phyloP scores from a whole-genome alignment of 108 stramenopile genomes.

The Fragilaria radians region DNA sequence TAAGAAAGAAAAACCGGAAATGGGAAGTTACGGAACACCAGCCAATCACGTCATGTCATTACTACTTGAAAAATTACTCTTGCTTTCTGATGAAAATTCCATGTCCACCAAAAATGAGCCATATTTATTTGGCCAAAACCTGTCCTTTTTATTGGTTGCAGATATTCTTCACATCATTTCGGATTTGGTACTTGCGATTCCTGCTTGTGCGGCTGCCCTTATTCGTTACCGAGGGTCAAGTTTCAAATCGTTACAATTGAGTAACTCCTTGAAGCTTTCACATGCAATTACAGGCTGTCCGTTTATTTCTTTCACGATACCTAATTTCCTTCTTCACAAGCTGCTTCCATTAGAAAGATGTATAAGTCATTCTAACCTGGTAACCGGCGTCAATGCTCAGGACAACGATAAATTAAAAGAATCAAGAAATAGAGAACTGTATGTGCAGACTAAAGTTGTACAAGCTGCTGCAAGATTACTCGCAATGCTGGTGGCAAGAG shows the following conservation, averaged over 20 bases:
- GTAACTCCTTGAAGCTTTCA: conserved; percentile 10
- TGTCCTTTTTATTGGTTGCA: conserved; percentile 54
- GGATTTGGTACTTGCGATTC: conserved; percentile 86
- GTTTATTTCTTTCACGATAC: conserved; percentile 68
- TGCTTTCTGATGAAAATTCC: background rate
- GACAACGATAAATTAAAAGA: conserved; percentile 1
- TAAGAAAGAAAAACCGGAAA: conserved; percentile 9
- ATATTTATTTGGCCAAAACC: conserved; percentile 1
- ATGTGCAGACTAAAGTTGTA: conserved; percentile 36
- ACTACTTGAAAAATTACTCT: conserved; percentile 39
- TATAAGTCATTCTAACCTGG: conserved; percentile 5
- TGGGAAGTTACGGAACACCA: conserved; percentile 29
- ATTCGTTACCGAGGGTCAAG: conserved; percentile 44
- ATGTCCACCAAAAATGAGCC: background rate
- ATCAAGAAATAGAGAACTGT: conserved; percentile 14
- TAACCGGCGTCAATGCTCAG: conserved; percentile 7
- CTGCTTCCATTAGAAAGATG: conserved; percentile 73
- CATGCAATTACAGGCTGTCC: conserved; percentile 75
- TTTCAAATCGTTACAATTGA: conserved; percentile 9
- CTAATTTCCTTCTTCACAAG: conserved; percentile 80
- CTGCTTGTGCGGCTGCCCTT: conserved; percentile 81
- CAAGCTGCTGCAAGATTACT: conserved; percentile 72
- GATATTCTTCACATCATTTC: conserved; percentile 74
- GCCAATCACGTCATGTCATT: conserved; percentile 47
- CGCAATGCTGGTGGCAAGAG: conserved; percentile 79